Evolutionary conservation across 2,329 filamentous ascomycete species (phyloP), one percentile per base, ranked within the genome.

Genomic region (Parasarocladium wereldwijsianum): DNA sequence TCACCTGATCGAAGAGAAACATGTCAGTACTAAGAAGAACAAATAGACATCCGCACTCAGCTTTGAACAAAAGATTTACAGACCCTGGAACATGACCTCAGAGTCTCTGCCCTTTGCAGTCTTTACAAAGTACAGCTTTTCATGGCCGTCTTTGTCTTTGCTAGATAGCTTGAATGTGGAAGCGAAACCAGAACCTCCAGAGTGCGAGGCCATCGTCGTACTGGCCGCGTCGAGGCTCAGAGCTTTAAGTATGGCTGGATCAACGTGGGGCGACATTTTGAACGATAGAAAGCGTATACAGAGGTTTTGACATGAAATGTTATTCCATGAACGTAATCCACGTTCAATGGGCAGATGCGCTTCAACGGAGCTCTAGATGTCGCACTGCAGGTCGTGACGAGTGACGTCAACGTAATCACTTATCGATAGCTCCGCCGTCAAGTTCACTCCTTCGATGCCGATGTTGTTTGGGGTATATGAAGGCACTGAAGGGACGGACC

Each of bases 111-210:
- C 76, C 4, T 50, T 53, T 0, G 73, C 76, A 0, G 66, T 81
- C 52, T 87, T 86, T 51, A 86, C 67, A 47, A 86, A 87, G 43
- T 67, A 85, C 13, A 59, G 54, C 38, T 57, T 59, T 2, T 61
- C 54, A 24, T 55, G 54, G 17, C 66, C 70, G 40, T 70, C 69
- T 41, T 70, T 55, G 11, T 50, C 39, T 3, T 55, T 50, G 3
- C 55, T 50, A 10, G 55, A 55, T 31, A 66, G 43, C 46, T 75
- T 79, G 34, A 66, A 76, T 0, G 77, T 81, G 0, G 72, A 73
- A 2, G 77, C 62, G 38, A 79, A 80, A 24, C 74, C 74, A 2
- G 76, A 78, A 27, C 73, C 68, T 33, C 76, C 77, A 8, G 20
- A 23, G 36, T 76, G 66, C 4, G 67, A 57, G 2, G 62, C 55